Base-by-base conservation (phyloP, 176 grass and related monocot genomes). In the Oryza meridionalis region DNA sequence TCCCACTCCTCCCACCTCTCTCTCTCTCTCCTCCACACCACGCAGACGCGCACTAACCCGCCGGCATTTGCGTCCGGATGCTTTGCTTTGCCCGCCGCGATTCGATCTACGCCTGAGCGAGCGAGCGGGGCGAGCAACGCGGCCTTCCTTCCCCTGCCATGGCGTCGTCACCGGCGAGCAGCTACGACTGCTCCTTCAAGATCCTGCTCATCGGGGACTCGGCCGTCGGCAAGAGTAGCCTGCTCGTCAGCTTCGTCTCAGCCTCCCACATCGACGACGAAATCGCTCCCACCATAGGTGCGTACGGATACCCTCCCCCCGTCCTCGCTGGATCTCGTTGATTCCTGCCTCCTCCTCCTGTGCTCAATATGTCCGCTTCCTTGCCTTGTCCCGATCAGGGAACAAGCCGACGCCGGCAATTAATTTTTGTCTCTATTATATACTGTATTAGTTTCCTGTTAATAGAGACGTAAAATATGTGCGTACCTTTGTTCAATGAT, bases 211-310 rank as follows among this genome's bases (percentile, higher is more conserved):
- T 95, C 72, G 93, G 93, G 68, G 93, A 95, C 77, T 95, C 93
- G 53, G 85, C 79, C 19, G 93, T 95, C 70, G 93, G 93, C 42
- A 95, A 95, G 90, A 95, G 93, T 77, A 95, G 90, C 76, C 76
- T 95, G 59, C 90, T 95, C 73, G 88, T 88, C 46, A 92, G 90
- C 70, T 95, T 95, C 90, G 89, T 92, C 82, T 90, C 93, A 73
- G 65, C 73, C 69, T 72, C 82, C 55, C 85, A 90, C 61, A 45
- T 72, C 38, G 88, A 82, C 14, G 84, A 82, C 59, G 86, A 90
- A 67, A 86, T 90, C 59, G 68, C 88, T 8, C 88, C 90, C 24
- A 95, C 93, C 27, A 92, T 95, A 70, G 93, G 93, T 95, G 91
- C 19, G 24, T 22, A 9, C 4, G 21, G 6, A 6, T 21, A 0